Evolutionary conservation across 1,139 yeast species (phyloP), one percentile per base, ranked within the genome.

Genomic region (Lodderomyces pseudojiufengensis): DNA sequence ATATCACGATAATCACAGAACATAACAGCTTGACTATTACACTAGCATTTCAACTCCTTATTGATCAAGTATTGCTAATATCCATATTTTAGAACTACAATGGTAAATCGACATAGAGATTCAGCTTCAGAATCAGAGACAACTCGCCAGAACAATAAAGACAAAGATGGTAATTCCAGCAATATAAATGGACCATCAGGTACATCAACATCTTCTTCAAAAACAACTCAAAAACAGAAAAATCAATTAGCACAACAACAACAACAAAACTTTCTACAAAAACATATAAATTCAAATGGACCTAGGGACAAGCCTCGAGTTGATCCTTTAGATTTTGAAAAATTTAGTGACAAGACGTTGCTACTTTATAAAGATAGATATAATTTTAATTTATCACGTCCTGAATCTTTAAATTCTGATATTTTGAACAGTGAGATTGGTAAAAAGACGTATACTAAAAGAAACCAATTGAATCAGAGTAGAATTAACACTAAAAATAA

Each of bases 391-490:
- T 55, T 75, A 3, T 78, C 81, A 4, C 70, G 72, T 30, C 71
- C 79, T 10, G 62, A 72, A 48, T 71, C 84, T 2, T 59, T 76
- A 41, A 71, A 75, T 41, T 86, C 84, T 1, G 80, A 72, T 51
- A 61, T 85, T 36, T 58, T 84, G 29, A 76, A 70, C 37, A 74
- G 81, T 14, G 74, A 75, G 28, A 63, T 82, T 4, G 95, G 95
- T 3, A 78, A 75, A 55, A 75, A 78, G 51, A 78, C 94, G 0
- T 61, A 57, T 20, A 67, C 58, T 40, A 69, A 65, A 43, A 59
- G 61, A 45, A 49, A 53, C 21, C 52, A 57, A 37, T 58, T 57
- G 30, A 39, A 44, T 12, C 42, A 25, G 10, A 29, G 29, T 14
- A 27, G 26, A 16, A 20, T 31, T 9, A 29, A 24, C n/a, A n/a